A percentile compares a stretch with the other conserved stretches of the same genome.
phyloP scores from a whole-genome alignment of 768 basidiomycete genomes.

The Tricholoma saponaceum region DNA sequence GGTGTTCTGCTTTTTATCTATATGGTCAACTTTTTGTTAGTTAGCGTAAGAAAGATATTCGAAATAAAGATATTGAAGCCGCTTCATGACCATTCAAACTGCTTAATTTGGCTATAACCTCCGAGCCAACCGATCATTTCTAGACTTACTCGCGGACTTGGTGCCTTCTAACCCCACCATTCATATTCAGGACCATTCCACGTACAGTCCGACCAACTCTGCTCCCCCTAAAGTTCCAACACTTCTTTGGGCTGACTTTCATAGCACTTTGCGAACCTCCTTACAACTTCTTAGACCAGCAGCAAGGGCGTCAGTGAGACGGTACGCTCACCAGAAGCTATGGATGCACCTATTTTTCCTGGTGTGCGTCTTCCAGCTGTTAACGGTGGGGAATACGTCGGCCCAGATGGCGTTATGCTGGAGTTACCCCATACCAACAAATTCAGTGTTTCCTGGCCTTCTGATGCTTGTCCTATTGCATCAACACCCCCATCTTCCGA shows the following conservation, averaged over 20 bases:
- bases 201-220: not conserved
- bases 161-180: not conserved
- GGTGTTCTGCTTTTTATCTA: slow-evolving; percentile 3
- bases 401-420: slow-evolving; percentile 42
- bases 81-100: not conserved
- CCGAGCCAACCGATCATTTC: not conserved
- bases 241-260: not conserved
- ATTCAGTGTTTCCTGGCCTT: slow-evolving; percentile 59
- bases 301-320: slow-evolving; percentile 1
- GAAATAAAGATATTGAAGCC: not conserved
- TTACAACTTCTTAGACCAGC: not conserved
- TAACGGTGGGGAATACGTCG: slow-evolving; percentile 36
- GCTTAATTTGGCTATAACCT: not conserved
- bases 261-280: not conserved
- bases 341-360: slow-evolving; percentile 37
- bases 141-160: not conserved
- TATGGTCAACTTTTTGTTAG: not conserved
- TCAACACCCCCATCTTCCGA: slow-evolving; percentile 36
- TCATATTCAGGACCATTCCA: not conserved
- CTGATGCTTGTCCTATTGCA: slow-evolving; percentile 34
- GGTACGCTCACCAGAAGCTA: slow-evolving; percentile 16
- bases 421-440: slow-evolving; percentile 47
- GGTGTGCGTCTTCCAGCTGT: slow-evolving; percentile 48
- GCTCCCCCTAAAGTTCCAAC: not conserved
- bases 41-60: not conserved